A percentile compares a stretch with the other conserved stretches of the same genome.
Evolutionary conservation across 1,284 basidiomycete genomes (phyloP).

Genomic region (Phlebopus sp.): DNA sequence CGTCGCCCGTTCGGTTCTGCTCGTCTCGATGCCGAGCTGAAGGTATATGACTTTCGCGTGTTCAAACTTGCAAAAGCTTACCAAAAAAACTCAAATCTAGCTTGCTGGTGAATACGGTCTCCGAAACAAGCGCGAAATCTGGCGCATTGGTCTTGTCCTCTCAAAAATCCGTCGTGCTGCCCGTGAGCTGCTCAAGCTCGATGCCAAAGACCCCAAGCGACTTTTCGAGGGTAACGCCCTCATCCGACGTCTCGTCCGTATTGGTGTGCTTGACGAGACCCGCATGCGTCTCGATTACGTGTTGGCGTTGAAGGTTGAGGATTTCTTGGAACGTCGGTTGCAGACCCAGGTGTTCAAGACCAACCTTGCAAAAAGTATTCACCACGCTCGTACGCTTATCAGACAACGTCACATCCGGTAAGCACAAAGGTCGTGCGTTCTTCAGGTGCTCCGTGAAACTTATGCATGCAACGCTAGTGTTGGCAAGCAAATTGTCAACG

Average conservation of each 20-base stretch:
- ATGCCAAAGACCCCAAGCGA: constrained; percentile 99
- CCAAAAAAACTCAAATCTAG: constrained; percentile 41
- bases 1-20: constrained; percentile 97
- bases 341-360: constrained; percentile 99
- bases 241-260: constrained; percentile 98
- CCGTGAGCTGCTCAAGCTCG: constrained; percentile 99
- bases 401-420: constrained; percentile 95
- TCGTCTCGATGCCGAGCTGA: constrained; percentile 98
- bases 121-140: constrained; percentile 99
- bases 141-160: constrained; percentile 97
- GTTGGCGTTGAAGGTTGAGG: constrained; percentile 97
- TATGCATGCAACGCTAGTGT: constrained; percentile 63
- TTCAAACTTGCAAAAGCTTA: constrained; percentile 1
- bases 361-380: constrained; percentile 96
- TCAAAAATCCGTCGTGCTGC: constrained; percentile 99
- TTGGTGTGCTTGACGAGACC: constrained; percentile 98
- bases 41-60: constrained; percentile 53
- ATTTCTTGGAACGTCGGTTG: constrained; percentile 98
- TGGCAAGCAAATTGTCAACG: constrained; percentile 99
- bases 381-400: constrained; percentile 98
- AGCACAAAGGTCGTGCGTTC: constrained; percentile 20
- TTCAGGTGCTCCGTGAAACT: background rate
- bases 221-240: constrained; percentile 99
- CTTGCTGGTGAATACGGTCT: constrained; percentile 99
- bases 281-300: constrained; percentile 99